These are phyloP conservation scores for Flaveria ramosissima DNA, from an alignment of 129 eudicot species.

Conservation along the genomic window DNA sequence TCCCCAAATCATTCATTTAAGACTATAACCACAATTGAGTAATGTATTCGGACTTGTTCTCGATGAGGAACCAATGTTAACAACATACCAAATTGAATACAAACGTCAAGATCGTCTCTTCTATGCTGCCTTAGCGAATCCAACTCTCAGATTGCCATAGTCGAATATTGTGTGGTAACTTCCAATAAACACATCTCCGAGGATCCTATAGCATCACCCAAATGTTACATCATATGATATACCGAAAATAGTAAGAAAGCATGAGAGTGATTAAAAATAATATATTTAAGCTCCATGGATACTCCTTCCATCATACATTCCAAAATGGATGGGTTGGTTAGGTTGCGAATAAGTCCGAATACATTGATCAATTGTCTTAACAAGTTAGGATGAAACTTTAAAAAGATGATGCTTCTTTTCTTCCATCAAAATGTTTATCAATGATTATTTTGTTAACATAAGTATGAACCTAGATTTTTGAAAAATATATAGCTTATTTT, in stretches of 20 bases:
- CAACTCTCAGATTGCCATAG: slow-evolving; percentile 61
- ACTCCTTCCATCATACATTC: too few relatives aligned
- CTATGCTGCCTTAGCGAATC: slow-evolving; percentile 75
- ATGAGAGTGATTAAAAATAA: too few relatives aligned
- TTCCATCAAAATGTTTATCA: neutral
- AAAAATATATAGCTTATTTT: too few relatives aligned
- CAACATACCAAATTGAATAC: neutral
- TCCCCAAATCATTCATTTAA: neutral
- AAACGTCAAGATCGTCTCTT: neutral
- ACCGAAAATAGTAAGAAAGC: neutral
- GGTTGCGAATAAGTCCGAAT: too few relatives aligned
- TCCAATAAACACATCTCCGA: slow-evolving; percentile 94
- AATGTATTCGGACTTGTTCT: neutral
- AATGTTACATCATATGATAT: slow-evolving; percentile 4
- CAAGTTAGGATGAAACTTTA: neutral
- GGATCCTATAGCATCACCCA: slow-evolving; percentile 52
- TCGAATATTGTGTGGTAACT: slow-evolving; percentile 83
- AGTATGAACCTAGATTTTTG: too few relatives aligned
- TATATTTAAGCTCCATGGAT: too few relatives aligned
- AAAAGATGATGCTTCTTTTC: neutral
- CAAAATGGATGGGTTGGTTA: too few relatives aligned
- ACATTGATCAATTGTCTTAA: too few relatives aligned
- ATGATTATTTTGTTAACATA: neutral
- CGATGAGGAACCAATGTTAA: neutral
- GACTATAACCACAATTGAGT: slow-evolving; percentile 7